Evolutionary conservation across 108 stramenopile genomes (phyloP).

Genomic region (Fragilaria radians): DNA sequence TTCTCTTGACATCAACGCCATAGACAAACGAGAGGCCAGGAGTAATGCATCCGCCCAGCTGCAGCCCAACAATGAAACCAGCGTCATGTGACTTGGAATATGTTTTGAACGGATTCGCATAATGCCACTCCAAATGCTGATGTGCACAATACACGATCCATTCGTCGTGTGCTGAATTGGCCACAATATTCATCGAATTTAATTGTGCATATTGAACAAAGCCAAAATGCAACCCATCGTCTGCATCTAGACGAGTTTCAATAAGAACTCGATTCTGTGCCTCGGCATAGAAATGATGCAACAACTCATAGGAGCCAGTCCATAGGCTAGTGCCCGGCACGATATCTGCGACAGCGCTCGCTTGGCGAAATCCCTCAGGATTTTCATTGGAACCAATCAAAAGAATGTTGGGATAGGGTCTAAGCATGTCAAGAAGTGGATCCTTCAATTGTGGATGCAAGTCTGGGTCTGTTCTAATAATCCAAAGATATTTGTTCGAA

Average conservation of each 20-base stretch:
- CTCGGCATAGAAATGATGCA: conserved; percentile 15
- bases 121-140: conserved; percentile 9
- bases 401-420: conserved; percentile 29
- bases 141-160: conserved; percentile 8
- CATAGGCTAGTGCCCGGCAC: conserved; percentile 6
- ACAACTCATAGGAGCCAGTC: conserved; percentile 5
- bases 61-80: conserved; percentile 5
- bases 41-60: conserved; percentile 30
- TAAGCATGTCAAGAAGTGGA: conserved; percentile 23
- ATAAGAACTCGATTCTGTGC: conserved; percentile 29
- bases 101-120: neutral
- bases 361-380: conserved; percentile 24
- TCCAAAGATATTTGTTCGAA: conserved; percentile 44
- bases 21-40: conserved; percentile 62
- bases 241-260: conserved; percentile 71
- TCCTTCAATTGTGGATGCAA: conserved; percentile 18
- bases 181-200: neutral
- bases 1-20: conserved; percentile 11
- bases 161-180: neutral
- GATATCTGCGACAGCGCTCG: conserved; percentile 6
- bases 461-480: conserved; percentile 47
- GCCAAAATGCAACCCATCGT: conserved; percentile 48
- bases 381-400: conserved; percentile 40
- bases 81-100: neutral
- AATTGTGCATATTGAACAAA: conserved; percentile 19